Percentiles rank a stretch among this genome's conserved stretches.
phyloP scores from a whole-genome alignment of 2,329 filamentous ascomycete genomes.

The Hortaea werneckii region DNA sequence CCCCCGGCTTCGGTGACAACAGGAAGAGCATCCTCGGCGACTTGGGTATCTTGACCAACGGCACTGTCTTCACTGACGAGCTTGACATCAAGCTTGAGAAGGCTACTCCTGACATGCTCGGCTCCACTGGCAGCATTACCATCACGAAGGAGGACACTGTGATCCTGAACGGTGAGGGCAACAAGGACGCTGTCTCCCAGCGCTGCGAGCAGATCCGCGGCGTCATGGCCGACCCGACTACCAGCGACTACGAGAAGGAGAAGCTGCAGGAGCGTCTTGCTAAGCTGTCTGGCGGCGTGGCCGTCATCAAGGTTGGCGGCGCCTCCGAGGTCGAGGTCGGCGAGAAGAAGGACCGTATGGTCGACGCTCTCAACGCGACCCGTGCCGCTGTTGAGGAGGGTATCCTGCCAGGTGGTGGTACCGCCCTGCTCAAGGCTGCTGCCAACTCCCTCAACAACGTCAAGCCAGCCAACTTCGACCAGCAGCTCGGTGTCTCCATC shows the following conservation, averaged over 20 bases:
- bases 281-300: constrained; percentile 97
- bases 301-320: constrained; percentile 98
- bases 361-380: constrained; percentile 95
- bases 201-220: constrained; percentile 98
- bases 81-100: constrained; percentile 99
- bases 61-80: constrained; percentile 95
- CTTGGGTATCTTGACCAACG: constrained; percentile 89
- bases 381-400: constrained; percentile 97
- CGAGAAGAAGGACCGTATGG: constrained; percentile 99
- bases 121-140: constrained; percentile 94
- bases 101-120: constrained; percentile 89
- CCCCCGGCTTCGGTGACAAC: constrained; percentile 98
- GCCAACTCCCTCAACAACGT: constrained; percentile 73
- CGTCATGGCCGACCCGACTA: constrained; percentile 85
- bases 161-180: constrained; percentile 90
- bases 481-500: constrained; percentile 95
- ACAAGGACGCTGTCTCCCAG: constrained; percentile 86
- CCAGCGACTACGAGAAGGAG: constrained; percentile 99
- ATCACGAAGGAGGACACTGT: constrained; percentile 99
- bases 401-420: constrained; percentile 97
- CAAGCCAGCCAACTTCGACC: constrained; percentile 93
- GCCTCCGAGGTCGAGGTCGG: constrained; percentile 96
- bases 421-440: constrained; percentile 93
- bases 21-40: constrained; percentile 99
- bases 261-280: constrained; percentile 99